These are phyloP conservation scores for Aristolochia contorta DNA, from an alignment of 164 flowering plant species.

Conservation along the genomic window DNA sequence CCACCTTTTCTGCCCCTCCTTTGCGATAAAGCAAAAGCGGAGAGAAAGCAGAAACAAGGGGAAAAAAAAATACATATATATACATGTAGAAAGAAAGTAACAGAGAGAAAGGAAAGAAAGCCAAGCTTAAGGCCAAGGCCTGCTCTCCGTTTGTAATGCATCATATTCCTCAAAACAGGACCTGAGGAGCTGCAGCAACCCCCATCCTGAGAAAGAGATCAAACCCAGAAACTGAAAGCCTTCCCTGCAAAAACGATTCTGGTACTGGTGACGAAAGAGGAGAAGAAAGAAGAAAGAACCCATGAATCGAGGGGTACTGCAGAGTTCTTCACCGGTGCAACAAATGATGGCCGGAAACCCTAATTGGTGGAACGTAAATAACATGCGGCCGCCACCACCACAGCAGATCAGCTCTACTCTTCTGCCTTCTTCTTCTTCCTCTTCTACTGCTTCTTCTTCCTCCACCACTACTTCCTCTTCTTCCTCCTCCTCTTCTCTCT, in stretches of 20 bases:
- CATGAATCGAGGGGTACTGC: slow-evolving; percentile 43
- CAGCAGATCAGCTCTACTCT: slow-evolving; percentile 24
- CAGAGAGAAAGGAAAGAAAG: slow-evolving; percentile 5
- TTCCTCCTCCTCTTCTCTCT: slow-evolving; percentile 13
- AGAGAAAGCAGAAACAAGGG: slow-evolving; percentile 6
- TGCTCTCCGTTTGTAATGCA: slow-evolving; percentile 25
- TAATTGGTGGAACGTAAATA: slow-evolving; percentile 62
- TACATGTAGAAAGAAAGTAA: slow-evolving; percentile 12
- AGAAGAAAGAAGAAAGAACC: background rate
- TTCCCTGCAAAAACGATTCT: background rate
- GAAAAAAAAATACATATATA: background rate
- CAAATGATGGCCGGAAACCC: slow-evolving; percentile 73
- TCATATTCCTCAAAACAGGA: slow-evolving; percentile 19
- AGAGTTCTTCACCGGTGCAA: slow-evolving; percentile 47
- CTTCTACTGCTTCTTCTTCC: slow-evolving; percentile 20
- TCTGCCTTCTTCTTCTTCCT: slow-evolving; percentile 9
- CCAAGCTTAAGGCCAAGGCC: too few species aligned
- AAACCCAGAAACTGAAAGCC: background rate
- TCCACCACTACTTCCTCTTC: slow-evolving; percentile 12
- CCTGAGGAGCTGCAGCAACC: slow-evolving; percentile 7
- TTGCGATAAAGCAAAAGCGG: slow-evolving; percentile 50
- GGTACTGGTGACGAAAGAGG: background rate
- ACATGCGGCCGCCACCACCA: slow-evolving; percentile 30
- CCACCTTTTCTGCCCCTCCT: slow-evolving; percentile 51
- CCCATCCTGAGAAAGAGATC: too few species aligned